Percentiles rank a stretch among this genome's conserved stretches.
These are phyloP conservation scores for Yamadazyma diddensiae DNA, from an alignment of 1,139 yeast species.

Conservation along the genomic window DNA sequence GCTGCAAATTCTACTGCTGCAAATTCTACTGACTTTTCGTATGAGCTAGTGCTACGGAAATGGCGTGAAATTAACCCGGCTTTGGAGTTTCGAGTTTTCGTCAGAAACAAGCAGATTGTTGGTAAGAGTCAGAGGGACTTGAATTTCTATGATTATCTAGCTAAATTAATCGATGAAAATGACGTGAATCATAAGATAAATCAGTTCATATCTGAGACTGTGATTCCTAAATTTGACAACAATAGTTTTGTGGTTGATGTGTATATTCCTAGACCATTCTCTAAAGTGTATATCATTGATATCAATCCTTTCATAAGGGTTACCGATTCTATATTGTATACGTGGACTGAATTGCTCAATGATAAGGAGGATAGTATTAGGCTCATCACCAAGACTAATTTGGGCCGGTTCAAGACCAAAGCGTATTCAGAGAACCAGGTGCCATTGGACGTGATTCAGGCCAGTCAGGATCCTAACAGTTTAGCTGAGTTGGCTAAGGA, in stretches of 20 bases:
- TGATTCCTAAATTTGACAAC: slow-evolving; percentile 52
- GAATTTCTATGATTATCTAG: slow-evolving; percentile 73
- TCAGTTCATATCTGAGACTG: slow-evolving; percentile 48
- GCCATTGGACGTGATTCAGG: slow-evolving; percentile 87
- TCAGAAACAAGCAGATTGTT: slow-evolving; percentile 55
- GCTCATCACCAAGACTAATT: slow-evolving; percentile 61
- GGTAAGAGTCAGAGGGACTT: slow-evolving; percentile 86
- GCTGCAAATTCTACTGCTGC: no score
- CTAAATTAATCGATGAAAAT: slow-evolving; percentile 43
- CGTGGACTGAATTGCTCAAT: slow-evolving; percentile 73
- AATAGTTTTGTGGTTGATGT: slow-evolving; percentile 69
- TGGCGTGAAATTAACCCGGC: slow-evolving; percentile 87
- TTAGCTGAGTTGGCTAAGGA: slow-evolving; percentile 64
- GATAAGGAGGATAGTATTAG: slow-evolving; percentile 47
- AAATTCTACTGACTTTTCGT: slow-evolving; percentile 15
- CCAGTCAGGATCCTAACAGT: slow-evolving; percentile 60
- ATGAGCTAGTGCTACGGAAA: slow-evolving; percentile 71
- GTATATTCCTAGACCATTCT: slow-evolving; percentile 74
- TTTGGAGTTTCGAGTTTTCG: slow-evolving; percentile 83
- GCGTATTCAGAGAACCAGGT: slow-evolving; percentile 90
- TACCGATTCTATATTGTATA: slow-evolving; percentile 72
- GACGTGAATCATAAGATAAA: slow-evolving; percentile 37
- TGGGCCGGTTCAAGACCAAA: slow-evolving; percentile 71
- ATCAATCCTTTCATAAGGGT: slow-evolving; percentile 80
- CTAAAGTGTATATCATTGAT: slow-evolving; percentile 67